Evolutionary conservation across 805 yeast genomes (phyloP), one percentile per base, ranked within the genome.

Genomic region (Lachancea meyersii): DNA sequence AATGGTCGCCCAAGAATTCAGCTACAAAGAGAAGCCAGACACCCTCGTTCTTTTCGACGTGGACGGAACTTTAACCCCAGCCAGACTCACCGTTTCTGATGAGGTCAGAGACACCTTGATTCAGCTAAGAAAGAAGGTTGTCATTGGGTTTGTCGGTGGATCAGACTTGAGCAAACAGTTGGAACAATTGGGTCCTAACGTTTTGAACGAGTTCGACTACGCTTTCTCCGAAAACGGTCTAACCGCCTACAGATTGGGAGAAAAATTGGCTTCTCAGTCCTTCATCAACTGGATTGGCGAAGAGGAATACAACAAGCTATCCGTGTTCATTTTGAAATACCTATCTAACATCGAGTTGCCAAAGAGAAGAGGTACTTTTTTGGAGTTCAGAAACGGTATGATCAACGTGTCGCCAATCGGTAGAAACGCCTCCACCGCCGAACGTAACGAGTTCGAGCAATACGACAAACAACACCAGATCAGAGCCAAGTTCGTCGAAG

Each of bases 351-450:
- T 93, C 43, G 97, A 93, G 52, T 67, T 93, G 54, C 99, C 99
- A 62, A 77, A 84, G 65, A 87, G 97, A 80, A 87, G 97, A 75
- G 99, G 99, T 68, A 93, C 99, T 47, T 93, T 93, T 70, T 72
- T 93, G 55, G 99, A 93, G 76, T 93, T 93, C 78, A 86, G 99
- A 80, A 93, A 93, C 68, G 99, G 99, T 68, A 89, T 93, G 95
- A 86, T 93, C 70, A 93, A 93, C 71, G 87, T 93, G 50, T 88
- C 97, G 13, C 99, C 99, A 56, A 80, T 93, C 48, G 99, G 99
- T 61, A 87, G 99, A 80, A 93, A 93, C 66, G 97, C 97, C 48
- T 81, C 94, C 31, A 87, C 87, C 54, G 79, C 77, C 53, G 97
- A 93, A 76, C 86, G 99, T 74, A 80, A 77, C 68, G 97, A 88